These are phyloP conservation scores for Moesziomyces globuligerus DNA, from an alignment of 1,284 basidiomycete genomes.

Conservation along the genomic window DNA sequence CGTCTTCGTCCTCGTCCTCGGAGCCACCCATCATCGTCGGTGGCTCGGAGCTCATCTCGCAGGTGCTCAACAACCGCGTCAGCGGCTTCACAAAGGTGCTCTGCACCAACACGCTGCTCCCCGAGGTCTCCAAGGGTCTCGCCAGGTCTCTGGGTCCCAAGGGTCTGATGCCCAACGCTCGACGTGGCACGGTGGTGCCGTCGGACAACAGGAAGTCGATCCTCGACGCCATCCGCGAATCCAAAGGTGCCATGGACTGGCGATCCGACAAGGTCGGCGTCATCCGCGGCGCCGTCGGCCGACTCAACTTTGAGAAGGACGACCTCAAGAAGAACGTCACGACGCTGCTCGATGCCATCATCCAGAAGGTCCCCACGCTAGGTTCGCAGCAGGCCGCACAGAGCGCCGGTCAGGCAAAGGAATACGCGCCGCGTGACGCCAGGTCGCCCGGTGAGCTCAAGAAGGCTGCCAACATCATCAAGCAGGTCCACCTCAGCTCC, in stretches of 20 bases:
- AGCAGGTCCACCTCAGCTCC: constrained; percentile 81
- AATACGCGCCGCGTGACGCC: constrained; percentile 20
- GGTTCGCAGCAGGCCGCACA: constrained; percentile 35
- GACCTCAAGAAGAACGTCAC: constrained; percentile 83
- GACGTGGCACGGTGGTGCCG: constrained; percentile 87
- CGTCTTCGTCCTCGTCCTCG: constrained; percentile 14
- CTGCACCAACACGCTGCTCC: constrained; percentile 82
- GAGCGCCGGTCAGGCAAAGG: constrained; percentile 30
- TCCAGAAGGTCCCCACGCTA: constrained; percentile 54
- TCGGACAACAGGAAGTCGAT: constrained; percentile 77
- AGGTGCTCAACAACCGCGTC: constrained; percentile 58
- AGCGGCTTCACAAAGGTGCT: constrained; percentile 76
- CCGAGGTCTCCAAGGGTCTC: constrained; percentile 75
- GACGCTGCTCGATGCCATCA: constrained; percentile 79
- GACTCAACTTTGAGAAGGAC: constrained; percentile 73
- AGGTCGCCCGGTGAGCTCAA: constrained; percentile 44
- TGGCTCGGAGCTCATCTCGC: constrained; percentile 60
- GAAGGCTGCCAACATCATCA: constrained; percentile 52
- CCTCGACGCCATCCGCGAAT: constrained; percentile 75
- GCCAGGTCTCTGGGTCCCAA: constrained; percentile 91
- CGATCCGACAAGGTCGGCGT: constrained; percentile 87
- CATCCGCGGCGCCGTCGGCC: constrained; percentile 77
- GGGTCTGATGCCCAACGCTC: constrained; percentile 92
- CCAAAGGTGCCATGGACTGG: constrained; percentile 89
- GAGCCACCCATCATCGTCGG: constrained; percentile 53